These are phyloP conservation scores for Hyphochytrium catenoides DNA, from an alignment of 352 stramenopile genomes.

Conservation along the genomic window DNA sequence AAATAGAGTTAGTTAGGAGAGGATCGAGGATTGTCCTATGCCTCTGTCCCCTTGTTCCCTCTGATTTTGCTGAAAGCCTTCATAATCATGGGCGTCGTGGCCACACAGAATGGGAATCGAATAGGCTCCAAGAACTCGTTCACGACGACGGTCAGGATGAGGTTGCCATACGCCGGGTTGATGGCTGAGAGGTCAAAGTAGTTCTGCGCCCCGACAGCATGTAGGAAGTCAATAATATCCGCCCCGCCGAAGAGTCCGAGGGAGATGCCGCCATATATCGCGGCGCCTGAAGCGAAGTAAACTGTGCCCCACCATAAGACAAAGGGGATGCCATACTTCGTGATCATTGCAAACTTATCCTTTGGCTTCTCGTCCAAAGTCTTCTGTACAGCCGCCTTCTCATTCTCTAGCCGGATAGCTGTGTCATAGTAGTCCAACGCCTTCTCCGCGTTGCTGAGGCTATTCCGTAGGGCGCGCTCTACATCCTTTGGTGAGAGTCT, in stretches of 20 bases:
- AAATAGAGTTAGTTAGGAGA: too few species aligned
- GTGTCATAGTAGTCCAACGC: too few species aligned
- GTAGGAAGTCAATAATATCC: conserved; percentile 56
- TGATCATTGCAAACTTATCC: conserved; percentile 41
- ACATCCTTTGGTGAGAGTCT: too few species aligned
- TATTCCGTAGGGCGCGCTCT: too few species aligned
- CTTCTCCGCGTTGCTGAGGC: too few species aligned
- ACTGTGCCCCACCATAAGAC: conserved; percentile 48
- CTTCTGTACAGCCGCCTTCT: too few species aligned
- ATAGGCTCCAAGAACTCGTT: conserved; percentile 61
- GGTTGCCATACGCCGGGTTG: conserved; percentile 59
- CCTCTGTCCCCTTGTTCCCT: too few species aligned
- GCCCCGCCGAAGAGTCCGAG: conserved; percentile 29
- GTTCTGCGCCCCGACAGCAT: conserved; percentile 41
- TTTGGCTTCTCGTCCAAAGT: too few species aligned
- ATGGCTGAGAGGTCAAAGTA: conserved; percentile 38
- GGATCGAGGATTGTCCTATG: too few species aligned
- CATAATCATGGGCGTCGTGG: conserved; percentile 50
- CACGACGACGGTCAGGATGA: conserved; percentile 48
- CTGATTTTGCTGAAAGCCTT: too few species aligned
- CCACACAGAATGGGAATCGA: conserved; percentile 54
- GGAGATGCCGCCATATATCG: conserved; percentile 46
- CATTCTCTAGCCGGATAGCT: too few species aligned
- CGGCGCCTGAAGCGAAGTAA: conserved; percentile 35
- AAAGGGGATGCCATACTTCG: conserved; percentile 59